Conservation (phyloP, 2,329 filamentous ascomycete species). For the Pseudocercospora pini-densiflorae region DNA sequence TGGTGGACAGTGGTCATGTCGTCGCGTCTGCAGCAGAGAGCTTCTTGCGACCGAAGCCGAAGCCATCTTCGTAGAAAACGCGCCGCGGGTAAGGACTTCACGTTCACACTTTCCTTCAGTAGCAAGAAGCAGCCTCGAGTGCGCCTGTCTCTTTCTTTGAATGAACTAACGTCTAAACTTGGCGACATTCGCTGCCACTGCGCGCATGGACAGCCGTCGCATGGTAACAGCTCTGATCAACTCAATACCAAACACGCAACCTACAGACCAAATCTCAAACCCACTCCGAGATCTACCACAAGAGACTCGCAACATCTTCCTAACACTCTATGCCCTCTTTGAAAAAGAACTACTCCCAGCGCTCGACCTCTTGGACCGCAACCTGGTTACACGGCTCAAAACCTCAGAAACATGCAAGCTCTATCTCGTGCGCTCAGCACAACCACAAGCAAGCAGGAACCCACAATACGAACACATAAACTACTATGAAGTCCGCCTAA, state of each 20-base stretch:
- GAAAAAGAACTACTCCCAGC: slow-evolving; percentile 81
- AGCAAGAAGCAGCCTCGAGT: background rate
- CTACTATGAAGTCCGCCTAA: slow-evolving; percentile 79
- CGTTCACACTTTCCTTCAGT: background rate
- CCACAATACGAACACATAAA: slow-evolving; percentile 33
- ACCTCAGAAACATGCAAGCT: background rate
- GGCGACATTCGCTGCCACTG: background rate
- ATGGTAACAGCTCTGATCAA: slow-evolving; percentile 36
- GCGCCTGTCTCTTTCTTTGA: background rate
- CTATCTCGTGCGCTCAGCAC: slow-evolving; percentile 69
- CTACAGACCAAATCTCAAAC: slow-evolving; percentile 42
- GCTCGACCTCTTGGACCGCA: slow-evolving; percentile 82
- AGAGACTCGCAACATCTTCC: slow-evolving; percentile 56
- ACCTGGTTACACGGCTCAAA: slow-evolving; percentile 64
- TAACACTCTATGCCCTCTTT: slow-evolving; percentile 84
- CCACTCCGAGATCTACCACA: slow-evolving; percentile 43
- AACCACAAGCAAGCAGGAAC: slow-evolving; percentile 35
- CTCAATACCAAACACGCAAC: slow-evolving; percentile 34
- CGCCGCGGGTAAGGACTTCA: background rate
- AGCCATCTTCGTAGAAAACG: background rate
- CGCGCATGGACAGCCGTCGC: slow-evolving; percentile 19
- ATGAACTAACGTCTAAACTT: background rate
- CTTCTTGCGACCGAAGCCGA: background rate
- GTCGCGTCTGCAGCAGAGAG: background rate
- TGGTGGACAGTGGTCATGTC: background rate